Base-by-base conservation (phyloP, 2,329 filamentous ascomycete species). In the Lasiodiplodia hormozganensis region DNA sequence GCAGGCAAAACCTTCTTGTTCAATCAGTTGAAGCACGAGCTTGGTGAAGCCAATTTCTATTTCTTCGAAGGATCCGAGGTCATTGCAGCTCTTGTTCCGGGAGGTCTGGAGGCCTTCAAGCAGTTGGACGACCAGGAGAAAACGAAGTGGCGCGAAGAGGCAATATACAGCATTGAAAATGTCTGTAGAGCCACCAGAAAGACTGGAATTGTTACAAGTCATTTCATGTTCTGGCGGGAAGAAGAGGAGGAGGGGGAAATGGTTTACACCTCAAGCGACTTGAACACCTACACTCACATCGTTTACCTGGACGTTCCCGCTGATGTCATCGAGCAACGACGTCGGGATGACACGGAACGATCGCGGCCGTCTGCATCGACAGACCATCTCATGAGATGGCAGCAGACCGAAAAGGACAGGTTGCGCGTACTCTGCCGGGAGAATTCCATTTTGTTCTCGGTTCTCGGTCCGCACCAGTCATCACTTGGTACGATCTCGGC, bases 211-310 rank as follows among this genome's bases (percentile, higher is more conserved):
- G 84, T 90, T 3, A 76, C 85, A 4, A 87, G 86, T 0, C 86
- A 90, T 73, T 85, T 80, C 73, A 85, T 85, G 78, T 85, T 89
- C 70, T 88, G 85, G 85, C 4, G 69, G 0, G 79, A 84, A 31
- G 74, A 73, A 1, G 72, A 80, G 0, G 69, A 73, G 10, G 47
- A 31, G n/a, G 76, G 74, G 38, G 21, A 73, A 0, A 18, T 70
- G 6, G 12, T 75, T 2, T 76, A 72, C 8, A 87, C 90, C 68
- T 2, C 34, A 12, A 57, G 16, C 2, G 31, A 40, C 31, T 60
- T 83, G 4, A 53, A 78, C 0, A 80, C 75, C 0, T 90, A 82
- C 73, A 88, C 86, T 0, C 87, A 90, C 71, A 86, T 91, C 16
- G 53, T 90, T 14, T 90, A 90, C 71, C 72, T 90, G 34, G 75